Base-by-base conservation (phyloP, 202 grass and related monocot genomes). In the Cymbopogon flexuosus region DNA sequence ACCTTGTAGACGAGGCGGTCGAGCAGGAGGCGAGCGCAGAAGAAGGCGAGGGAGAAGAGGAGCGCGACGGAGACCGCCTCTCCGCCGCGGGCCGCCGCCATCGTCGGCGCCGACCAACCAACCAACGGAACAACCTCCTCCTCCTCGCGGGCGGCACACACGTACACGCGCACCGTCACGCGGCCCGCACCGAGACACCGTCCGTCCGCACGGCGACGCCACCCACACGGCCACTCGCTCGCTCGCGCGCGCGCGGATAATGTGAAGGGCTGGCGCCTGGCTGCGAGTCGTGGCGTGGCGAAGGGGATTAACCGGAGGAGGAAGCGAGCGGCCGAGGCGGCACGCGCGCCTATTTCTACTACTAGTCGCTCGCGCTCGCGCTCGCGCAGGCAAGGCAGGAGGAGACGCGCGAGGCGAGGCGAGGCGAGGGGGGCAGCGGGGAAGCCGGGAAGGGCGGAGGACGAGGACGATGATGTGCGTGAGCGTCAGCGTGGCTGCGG, bases 1-100 rank as follows among this genome's bases (percentile, higher is more conserved):
- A 99, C 96, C 90, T 93, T 91, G 84, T 88, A 99, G 83, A 95
- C 36, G 80, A 95, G 62, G 63, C 92, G 82, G 87, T 98, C 90
- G 72, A 98, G 87, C 41, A 95, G 33, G 86, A 98, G 86, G 37
- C 92, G 90, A 52, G 82, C 90, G 72, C 83, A 83, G 82, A 95
- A 68, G 84, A 94, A 98, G 46, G 51, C 88, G 45, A 90, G 36
- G 67, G 92, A 92, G 83, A 93, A 99, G 69, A 68, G 73, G 69
- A 91, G 62, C 33, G 81, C 81, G 71, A 89, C 36, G 76, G 71
- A 83, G 5, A 51, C 31, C 5, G 83, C 81, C 36, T 83, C 73
- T 64, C 79, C 42, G 1, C 87, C 68, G 6, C 34, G 33, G 79
- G 63, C 81, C 67, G 51, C 81, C 67, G 51, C 83, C 87, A 70